A percentile compares a stretch with the other conserved stretches of the same genome.
Conservation (phyloP, 352 stramenopile species). For the Globisporangium lucens region DNA sequence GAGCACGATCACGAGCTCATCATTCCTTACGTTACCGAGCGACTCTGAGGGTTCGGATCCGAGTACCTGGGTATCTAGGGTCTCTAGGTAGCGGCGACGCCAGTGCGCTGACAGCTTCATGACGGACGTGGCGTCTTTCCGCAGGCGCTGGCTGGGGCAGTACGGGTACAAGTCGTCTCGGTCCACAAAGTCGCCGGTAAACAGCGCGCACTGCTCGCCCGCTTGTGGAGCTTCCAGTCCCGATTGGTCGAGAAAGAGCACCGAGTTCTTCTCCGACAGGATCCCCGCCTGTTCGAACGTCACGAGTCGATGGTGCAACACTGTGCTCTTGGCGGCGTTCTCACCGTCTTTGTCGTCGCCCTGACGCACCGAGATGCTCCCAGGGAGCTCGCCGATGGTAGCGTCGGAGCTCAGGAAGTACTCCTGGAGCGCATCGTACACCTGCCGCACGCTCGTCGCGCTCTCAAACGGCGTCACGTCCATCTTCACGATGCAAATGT, state of each 20-base stretch:
- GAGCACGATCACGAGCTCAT: background rate
- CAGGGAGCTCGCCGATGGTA: conserved; percentile 32
- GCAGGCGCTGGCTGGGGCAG: conserved; percentile 1
- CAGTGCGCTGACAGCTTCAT: conserved; percentile 8
- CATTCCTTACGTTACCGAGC: background rate
- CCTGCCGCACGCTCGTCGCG: conserved; percentile 20
- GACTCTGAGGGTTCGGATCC: background rate
- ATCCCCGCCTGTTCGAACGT: background rate
- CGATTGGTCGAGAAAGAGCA: background rate
- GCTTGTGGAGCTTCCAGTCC: background rate
- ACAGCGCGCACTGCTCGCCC: background rate
- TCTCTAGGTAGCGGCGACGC: no score
- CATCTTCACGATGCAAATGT: conserved; percentile 29
- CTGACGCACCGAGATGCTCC: background rate
- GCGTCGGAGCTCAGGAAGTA: conserved; percentile 37
- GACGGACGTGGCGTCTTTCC: conserved; percentile 1
- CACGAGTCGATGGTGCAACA: background rate
- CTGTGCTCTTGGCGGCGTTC: background rate
- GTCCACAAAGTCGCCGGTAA: conserved; percentile 7
- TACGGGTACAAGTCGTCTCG: conserved; percentile 13
- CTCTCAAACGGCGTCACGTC: conserved; percentile 32
- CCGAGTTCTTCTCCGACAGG: conserved; percentile 7
- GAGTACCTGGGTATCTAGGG: no score
- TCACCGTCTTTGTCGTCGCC: conserved; percentile 21
- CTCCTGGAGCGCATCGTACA: conserved; percentile 35